Evolutionary conservation across 306 rosid genomes (phyloP).

Genomic region (Sphenostylis stenocarpa): DNA sequence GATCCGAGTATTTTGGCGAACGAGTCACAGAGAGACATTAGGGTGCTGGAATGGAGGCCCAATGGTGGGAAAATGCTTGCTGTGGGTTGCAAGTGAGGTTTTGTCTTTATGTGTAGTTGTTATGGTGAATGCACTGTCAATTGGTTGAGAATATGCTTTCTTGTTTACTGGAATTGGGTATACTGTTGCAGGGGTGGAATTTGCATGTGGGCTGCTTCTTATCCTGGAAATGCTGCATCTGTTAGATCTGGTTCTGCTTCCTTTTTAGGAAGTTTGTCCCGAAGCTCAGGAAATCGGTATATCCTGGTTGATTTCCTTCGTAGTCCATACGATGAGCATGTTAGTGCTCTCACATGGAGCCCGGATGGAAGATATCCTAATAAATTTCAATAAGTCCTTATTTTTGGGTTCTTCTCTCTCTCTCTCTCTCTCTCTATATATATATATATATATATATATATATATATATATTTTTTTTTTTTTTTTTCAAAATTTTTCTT

Average conservation of each 20-base stretch:
- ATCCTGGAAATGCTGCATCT: conserved; percentile 80
- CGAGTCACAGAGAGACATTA: conserved; percentile 73
- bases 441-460: too few relatives aligned
- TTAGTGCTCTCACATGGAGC: conserved; percentile 90
- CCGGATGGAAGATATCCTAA: conserved; percentile 98
- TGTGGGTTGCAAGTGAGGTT: conserved; percentile 87
- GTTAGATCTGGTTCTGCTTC: conserved; percentile 79
- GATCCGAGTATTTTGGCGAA: conserved; percentile 70
- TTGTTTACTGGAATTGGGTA: conserved; percentile 28
- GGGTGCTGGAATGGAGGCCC: conserved; percentile 92
- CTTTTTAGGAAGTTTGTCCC: conserved; percentile 71
- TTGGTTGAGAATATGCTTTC: not conserved
- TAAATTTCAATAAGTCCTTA: not conserved
- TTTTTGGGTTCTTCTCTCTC: conserved; percentile 18
- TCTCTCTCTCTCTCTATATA: too few relatives aligned
- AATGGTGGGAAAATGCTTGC: conserved; percentile 78
- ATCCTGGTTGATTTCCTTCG: conserved; percentile 81
- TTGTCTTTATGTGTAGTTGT: conserved; percentile 29
- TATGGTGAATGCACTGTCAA: conserved; percentile 10
- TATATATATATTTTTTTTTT: too few relatives aligned
- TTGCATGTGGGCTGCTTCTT: conserved; percentile 94
- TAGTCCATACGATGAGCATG: conserved; percentile 66
- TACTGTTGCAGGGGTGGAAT: conserved; percentile 63
- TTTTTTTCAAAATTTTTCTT: conserved; percentile 27
- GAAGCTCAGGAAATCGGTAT: conserved; percentile 86